phyloP scores from a whole-genome alignment of 768 basidiomycete species.

The button mushroom (Agaricus bisporus) region DNA sequence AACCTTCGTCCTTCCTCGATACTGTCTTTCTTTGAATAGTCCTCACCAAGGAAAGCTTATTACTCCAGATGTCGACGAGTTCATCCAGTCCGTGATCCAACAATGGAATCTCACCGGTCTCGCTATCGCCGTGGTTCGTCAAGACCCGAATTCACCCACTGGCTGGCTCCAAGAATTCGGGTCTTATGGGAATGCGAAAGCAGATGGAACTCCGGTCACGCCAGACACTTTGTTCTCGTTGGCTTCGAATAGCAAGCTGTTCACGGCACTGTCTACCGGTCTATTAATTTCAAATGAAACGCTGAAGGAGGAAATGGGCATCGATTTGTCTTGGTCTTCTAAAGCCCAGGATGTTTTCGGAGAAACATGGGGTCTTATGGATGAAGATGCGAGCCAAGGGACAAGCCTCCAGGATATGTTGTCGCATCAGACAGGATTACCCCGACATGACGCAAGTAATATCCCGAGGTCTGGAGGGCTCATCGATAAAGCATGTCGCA shows the following conservation, averaged over 20 bases:
- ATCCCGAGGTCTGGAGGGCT: conserved; percentile 17
- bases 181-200: conserved; percentile 29
- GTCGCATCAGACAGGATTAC: conserved; percentile 38
- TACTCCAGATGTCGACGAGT: conserved; percentile 19
- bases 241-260: conserved; percentile 39
- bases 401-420: conserved; percentile 35
- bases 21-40: too few relatives aligned
- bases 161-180: conserved; percentile 34
- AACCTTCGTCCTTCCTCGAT: too few relatives aligned
- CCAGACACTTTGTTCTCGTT: conserved; percentile 40
- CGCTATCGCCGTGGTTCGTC: conserved; percentile 31
- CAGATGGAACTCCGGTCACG: conserved; percentile 28
- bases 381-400: conserved; percentile 26
- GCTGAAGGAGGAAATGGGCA: conserved; percentile 21
- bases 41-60: conserved; percentile 11
- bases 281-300: conserved; percentile 33
- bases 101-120: conserved; percentile 35
- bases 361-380: conserved; percentile 31
- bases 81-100: conserved; percentile 21
- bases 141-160: conserved; percentile 20
- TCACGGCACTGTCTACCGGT: conserved; percentile 31
- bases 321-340: conserved; percentile 30
- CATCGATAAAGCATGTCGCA: conserved; percentile 26
- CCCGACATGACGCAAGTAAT: conserved; percentile 36
- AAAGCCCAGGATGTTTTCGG: conserved; percentile 28